phyloP scores from a whole-genome alignment of 495 filamentous ascomycete genomes.

The Pyrenopolyporus hunteri region DNA sequence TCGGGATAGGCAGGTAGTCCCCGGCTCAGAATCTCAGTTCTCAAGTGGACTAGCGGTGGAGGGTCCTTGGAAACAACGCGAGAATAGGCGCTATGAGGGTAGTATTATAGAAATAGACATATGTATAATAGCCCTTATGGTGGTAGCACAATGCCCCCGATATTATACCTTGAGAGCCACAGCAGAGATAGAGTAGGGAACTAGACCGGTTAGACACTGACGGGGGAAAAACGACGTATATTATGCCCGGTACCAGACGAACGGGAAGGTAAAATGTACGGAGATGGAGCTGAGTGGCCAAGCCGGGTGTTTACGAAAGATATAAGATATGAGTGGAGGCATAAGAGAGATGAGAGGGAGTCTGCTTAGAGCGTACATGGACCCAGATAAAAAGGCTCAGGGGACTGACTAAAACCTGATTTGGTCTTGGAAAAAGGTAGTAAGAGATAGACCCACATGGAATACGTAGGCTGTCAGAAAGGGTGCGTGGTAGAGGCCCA shows the following conservation, averaged over 20 bases:
- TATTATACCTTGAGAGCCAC: conserved; percentile 13
- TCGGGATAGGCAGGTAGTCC: conserved; percentile 7
- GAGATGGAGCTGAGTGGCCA: conserved; percentile 13
- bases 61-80: conserved; percentile 30
- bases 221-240: conserved; percentile 24
- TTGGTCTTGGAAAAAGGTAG: conserved; percentile 34
- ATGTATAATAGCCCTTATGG: conserved; percentile 26
- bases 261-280: conserved; percentile 31
- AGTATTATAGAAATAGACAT: conserved; percentile 33
- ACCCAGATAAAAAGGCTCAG: conserved; percentile 39
- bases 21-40: background rate
- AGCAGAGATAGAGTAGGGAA: conserved; percentile 23
- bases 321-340: conserved; percentile 28
- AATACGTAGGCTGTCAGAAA: conserved; percentile 31
- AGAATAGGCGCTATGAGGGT: conserved; percentile 27
- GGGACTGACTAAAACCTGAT: conserved; percentile 39
- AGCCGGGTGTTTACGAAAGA: conserved; percentile 32
- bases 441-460: conserved; percentile 35
- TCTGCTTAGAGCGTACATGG: conserved; percentile 33
- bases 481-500: conserved; percentile 16
- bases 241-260: conserved; percentile 28
- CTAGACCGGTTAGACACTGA: conserved; percentile 27
- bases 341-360: conserved; percentile 34
- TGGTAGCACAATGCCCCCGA: conserved; percentile 35
- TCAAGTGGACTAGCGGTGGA: conserved; percentile 17